Evolutionary conservation across 306 rosid species (phyloP), one percentile per base, ranked within the genome.

Genomic region (Trifolium fragiferum): DNA sequence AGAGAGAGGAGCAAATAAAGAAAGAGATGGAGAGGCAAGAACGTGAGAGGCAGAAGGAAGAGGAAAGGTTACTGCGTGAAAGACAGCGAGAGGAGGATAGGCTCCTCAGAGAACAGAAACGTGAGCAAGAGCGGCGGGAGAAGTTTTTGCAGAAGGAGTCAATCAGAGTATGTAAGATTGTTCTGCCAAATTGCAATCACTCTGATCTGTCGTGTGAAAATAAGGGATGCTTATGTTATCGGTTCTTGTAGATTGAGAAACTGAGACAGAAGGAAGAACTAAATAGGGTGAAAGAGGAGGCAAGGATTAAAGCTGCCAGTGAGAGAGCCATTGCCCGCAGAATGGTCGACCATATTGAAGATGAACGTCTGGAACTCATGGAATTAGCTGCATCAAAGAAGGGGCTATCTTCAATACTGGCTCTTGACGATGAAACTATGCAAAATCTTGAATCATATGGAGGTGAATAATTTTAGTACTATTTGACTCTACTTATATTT

Each of bases 351-450:
- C 90, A 86, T 25, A 78, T 86, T 76, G 97, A 91, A 44, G 97
- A 91, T 86, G 97, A 91, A 68, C 84, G 70, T 30, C 80, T 91
- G 75, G 97, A 91, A 76, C 86, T 91, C 65, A 87, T 91, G 97
- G 90, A 91, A 64, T 73, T 91, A 66, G 91, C 92, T 83, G 84
- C 90, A 70, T 80, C 86, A 47, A 74, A 82, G 88, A 91, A 82
- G 81, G 90, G 89, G 41, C 75, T 91, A 58, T 79, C 94, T 21
- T 87, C 90, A 25, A 83, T 83, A 41, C 44, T 84, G 69, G 86
- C 87, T 44, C 94, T 91, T 63, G 94, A 89, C 81, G 58, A 66
- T 40, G 94, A 91, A 66, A 80, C 87, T 54, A 50, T 83, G 64
- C 90, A 91, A 76, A 86, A 89, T 82, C 87, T 89, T 62, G 94